A percentile compares a stretch with the other conserved stretches of the same genome.
Evolutionary conservation across 768 basidiomycete genomes (phyloP).

Genomic region (Calocybe gangraenosa): DNA sequence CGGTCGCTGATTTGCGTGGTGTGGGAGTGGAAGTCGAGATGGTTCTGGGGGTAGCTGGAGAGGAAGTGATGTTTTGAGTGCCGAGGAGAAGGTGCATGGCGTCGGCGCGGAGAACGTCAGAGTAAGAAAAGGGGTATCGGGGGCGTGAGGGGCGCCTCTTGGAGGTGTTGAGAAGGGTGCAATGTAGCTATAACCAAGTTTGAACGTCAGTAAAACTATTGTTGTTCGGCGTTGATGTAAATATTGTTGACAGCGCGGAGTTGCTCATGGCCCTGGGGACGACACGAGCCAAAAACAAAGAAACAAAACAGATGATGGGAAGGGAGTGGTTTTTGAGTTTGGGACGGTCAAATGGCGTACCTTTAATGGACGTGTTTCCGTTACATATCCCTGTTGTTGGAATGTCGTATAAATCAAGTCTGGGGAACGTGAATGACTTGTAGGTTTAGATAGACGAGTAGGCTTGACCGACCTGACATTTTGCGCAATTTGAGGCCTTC

Average conservation of each 20-base stretch:
- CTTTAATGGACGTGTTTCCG: conserved; percentile 47
- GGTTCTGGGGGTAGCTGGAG: no score
- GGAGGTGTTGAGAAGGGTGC: conserved; percentile 19
- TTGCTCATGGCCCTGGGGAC: conserved; percentile 18
- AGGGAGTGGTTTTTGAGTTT: background rate
- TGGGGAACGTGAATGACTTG: conserved; percentile 14
- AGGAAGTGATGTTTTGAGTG: no score
- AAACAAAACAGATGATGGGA: conserved; percentile 40
- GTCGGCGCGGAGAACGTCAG: conserved; percentile 12
- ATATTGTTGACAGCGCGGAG: conserved; percentile 41
- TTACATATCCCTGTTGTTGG: conserved; percentile 36
- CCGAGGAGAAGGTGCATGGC: background rate
- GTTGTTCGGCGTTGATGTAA: conserved; percentile 23
- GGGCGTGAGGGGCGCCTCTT: conserved; percentile 10
- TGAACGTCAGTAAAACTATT: no score
- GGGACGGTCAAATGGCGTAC: conserved; percentile 22
- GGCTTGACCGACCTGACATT: conserved; percentile 25
- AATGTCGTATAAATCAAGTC: conserved; percentile 40
- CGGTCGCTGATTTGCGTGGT: background rate
- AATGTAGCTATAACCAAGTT: conserved; percentile 14
- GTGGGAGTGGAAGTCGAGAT: no score
- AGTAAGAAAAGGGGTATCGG: conserved; percentile 17
- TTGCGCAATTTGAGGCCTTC: conserved; percentile 19
- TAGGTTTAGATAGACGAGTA: background rate
- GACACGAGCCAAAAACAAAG: no score